phyloP scores from a whole-genome alignment of 306 rosid genomes.

The Vigna mungo region DNA sequence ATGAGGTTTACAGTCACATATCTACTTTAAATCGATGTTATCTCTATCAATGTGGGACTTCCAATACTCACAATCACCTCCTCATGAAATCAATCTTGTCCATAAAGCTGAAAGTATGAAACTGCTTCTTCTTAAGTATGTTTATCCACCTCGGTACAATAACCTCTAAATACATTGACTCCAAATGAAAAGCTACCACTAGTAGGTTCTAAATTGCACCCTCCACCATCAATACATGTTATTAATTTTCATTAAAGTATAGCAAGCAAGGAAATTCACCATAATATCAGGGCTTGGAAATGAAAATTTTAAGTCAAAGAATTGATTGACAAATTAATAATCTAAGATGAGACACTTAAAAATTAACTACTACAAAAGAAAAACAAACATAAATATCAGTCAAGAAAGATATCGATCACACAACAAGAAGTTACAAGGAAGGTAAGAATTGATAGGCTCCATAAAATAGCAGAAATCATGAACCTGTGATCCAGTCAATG shows the following conservation, averaged over 20 bases:
- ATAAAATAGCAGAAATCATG: conserved; percentile 33
- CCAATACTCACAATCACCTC: no score
- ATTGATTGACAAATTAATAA: neutral
- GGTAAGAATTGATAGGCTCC: conserved; percentile 16
- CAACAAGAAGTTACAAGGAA: conserved; percentile 10
- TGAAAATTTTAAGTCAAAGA: neutral
- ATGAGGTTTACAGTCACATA: no score
- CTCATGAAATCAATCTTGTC: no score
- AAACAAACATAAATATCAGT: neutral
- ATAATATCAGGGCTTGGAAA: conserved; percentile 3
- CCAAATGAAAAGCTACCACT: conserved; percentile 38
- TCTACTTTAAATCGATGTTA: no score
- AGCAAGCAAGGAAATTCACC: no score
- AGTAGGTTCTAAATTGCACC: neutral
- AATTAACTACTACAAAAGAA: neutral
- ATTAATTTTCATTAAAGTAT: no score
- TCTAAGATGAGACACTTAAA: neutral
- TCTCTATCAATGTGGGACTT: no score
- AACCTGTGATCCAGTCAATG: conserved; percentile 93
- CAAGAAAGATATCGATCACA: conserved; percentile 1
- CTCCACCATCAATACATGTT: neutral
- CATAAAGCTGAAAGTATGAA: neutral
- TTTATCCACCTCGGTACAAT: neutral
- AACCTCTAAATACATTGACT: neutral
- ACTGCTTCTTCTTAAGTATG: neutral